These are phyloP conservation scores for Xerocomellus amylosporus DNA, from an alignment of 768 basidiomycete species.

Conservation along the genomic window DNA sequence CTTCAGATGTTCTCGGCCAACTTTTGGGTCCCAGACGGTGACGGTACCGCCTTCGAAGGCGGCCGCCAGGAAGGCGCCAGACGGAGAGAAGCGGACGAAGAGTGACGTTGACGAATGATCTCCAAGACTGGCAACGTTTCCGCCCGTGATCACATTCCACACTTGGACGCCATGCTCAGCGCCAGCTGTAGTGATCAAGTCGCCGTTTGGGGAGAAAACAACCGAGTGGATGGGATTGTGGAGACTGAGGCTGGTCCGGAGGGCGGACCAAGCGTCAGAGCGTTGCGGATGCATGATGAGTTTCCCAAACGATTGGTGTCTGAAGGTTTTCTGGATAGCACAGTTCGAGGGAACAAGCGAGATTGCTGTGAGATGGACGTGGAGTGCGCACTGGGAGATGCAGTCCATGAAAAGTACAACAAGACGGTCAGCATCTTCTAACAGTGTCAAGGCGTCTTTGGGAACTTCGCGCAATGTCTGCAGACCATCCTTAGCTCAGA, in stretches of 20 bases:
- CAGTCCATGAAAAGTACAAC: slow-evolving; percentile 19
- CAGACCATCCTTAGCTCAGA: not conserved
- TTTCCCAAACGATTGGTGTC: slow-evolving; percentile 3
- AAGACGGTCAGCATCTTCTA: slow-evolving; percentile 19
- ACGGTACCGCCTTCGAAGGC: slow-evolving; percentile 18
- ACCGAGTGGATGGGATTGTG: slow-evolving; percentile 12
- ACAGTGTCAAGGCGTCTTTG: not conserved
- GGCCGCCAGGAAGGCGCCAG: slow-evolving; percentile 18
- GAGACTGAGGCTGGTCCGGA: slow-evolving; percentile 2
- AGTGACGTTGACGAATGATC: slow-evolving; percentile 5
- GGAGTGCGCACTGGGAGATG: slow-evolving; percentile 22
- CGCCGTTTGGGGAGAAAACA: slow-evolving; percentile 11
- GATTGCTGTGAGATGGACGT: slow-evolving; percentile 15
- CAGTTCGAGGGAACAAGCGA: not conserved
- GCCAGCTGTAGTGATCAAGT: slow-evolving; percentile 17
- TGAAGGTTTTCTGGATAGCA: slow-evolving; percentile 7
- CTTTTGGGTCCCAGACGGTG: slow-evolving; percentile 19
- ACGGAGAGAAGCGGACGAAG: slow-evolving; percentile 19
- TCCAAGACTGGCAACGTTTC: slow-evolving; percentile 21
- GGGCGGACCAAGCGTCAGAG: not conserved
- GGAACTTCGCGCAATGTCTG: slow-evolving; percentile 11
- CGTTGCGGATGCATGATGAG: not conserved
- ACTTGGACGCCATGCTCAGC: slow-evolving; percentile 19
- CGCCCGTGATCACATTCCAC: slow-evolving; percentile 20
- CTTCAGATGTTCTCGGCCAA: slow-evolving; percentile 17